These are phyloP conservation scores for Coniferiporia weirii DNA, from an alignment of 1,284 basidiomycete genomes.

Conservation along the genomic window DNA sequence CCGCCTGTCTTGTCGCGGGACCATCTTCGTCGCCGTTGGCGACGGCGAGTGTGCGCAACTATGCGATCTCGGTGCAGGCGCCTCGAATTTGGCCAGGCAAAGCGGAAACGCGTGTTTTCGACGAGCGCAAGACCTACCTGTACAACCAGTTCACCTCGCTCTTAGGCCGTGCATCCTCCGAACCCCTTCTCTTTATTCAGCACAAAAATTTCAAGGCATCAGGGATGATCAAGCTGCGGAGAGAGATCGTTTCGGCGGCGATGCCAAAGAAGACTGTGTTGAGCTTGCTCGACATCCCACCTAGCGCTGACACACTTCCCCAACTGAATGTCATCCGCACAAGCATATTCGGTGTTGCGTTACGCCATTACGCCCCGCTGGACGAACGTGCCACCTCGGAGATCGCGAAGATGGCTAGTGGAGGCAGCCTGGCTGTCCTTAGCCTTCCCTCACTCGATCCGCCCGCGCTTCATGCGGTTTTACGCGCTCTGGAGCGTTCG, in stretches of 20 bases:
- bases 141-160: slow-evolving; percentile 69
- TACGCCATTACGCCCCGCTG: slow-evolving; percentile 53
- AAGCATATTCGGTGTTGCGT: slow-evolving; percentile 65
- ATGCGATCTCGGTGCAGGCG: slow-evolving; percentile 54
- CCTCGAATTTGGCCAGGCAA: slow-evolving; percentile 48
- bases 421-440: slow-evolving; percentile 62
- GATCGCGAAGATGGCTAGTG: slow-evolving; percentile 46
- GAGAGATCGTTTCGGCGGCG: slow-evolving; percentile 54
- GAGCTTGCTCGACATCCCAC: slow-evolving; percentile 25
- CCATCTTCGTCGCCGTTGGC: neutral
- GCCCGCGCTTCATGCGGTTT: slow-evolving; percentile 58
- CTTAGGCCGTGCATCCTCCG: slow-evolving; percentile 43
- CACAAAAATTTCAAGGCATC: slow-evolving; percentile 65
- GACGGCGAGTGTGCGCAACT: slow-evolving; percentile 13
- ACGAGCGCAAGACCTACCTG: slow-evolving; percentile 68
- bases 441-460: slow-evolving; percentile 65
- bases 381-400: slow-evolving; percentile 41
- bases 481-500: slow-evolving; percentile 62
- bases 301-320: slow-evolving; percentile 33
- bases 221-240: slow-evolving; percentile 57
- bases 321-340: slow-evolving; percentile 60
- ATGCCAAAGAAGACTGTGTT: slow-evolving; percentile 35
- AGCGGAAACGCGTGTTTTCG: slow-evolving; percentile 51
- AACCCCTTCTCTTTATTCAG: slow-evolving; percentile 63
- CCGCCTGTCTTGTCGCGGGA: neutral